Percentiles rank a stretch among this genome's conserved stretches.
Conservation (phyloP, 164 flowering plant species). For the Warburgia ugandensis region DNA sequence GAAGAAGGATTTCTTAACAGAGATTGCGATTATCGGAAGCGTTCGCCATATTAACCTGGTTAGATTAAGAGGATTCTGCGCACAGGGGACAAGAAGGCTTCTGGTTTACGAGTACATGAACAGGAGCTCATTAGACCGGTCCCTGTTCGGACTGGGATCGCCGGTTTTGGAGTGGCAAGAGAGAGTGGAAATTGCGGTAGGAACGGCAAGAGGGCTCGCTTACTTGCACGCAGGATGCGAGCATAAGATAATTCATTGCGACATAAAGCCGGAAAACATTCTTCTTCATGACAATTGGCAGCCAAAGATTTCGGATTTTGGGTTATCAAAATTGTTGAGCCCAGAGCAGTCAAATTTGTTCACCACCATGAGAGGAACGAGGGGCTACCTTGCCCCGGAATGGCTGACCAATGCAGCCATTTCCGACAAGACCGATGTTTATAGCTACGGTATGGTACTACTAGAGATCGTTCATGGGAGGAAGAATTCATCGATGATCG, state of each 20-base stretch:
- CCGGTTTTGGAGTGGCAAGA: constrained; percentile 83
- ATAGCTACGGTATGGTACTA: constrained; percentile 90
- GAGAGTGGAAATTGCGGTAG: constrained; percentile 72
- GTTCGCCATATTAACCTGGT: constrained; percentile 85
- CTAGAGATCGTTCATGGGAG: constrained; percentile 80
- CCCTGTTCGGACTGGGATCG: constrained; percentile 61
- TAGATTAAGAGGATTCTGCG: constrained; percentile 67
- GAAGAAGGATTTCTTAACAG: constrained; percentile 77
- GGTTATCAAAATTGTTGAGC: constrained; percentile 67
- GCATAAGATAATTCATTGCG: constrained; percentile 81
- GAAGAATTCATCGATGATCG: constrained; percentile 43
- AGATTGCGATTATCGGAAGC: constrained; percentile 78
- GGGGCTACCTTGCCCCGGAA: constrained; percentile 94
- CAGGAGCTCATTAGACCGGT: constrained; percentile 63
- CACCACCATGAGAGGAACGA: constrained; percentile 93
- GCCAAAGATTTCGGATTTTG: constrained; percentile 86
- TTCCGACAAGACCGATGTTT: constrained; percentile 86
- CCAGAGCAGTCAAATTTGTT: constrained; percentile 66
- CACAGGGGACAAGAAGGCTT: constrained; percentile 51
- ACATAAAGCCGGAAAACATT: constrained; percentile 86
- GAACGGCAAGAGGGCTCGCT: constrained; percentile 82
- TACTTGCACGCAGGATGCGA: constrained; percentile 81
- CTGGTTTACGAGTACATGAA: constrained; percentile 92
- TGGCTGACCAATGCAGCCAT: constrained; percentile 90
- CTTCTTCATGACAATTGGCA: constrained; percentile 59